Evolutionary conservation across 176 grass and related monocot species (phyloP).

Genomic region (Bromus sterilis): DNA sequence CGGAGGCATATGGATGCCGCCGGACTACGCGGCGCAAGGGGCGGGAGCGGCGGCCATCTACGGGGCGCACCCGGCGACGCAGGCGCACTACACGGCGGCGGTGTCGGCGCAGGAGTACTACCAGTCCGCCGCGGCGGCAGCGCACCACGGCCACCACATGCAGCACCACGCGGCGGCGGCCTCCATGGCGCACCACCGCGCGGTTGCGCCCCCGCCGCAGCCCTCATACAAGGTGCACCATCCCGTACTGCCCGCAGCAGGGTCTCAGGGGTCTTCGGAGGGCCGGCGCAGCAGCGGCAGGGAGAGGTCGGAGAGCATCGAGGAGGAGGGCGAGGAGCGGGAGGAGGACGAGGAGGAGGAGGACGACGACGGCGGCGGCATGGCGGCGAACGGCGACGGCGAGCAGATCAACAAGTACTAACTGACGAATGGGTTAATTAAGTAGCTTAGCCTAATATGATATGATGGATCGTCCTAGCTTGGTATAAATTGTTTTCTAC

Average conservation of each 20-base stretch:
- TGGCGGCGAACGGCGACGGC: constrained; percentile 5
- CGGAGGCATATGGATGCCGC: constrained; percentile 86
- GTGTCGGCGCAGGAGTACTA: constrained; percentile 65
- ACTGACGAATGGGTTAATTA: not conserved
- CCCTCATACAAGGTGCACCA: constrained; percentile 17
- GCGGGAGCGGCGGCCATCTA: constrained; percentile 46
- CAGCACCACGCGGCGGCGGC: constrained; percentile 33
- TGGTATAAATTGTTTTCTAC: not conserved
- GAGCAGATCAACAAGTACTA: constrained; percentile 23
- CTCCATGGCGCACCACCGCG: constrained; percentile 24
- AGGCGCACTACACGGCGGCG: constrained; percentile 53
- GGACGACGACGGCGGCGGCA: constrained; percentile 36
- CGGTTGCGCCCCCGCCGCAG: not conserved
- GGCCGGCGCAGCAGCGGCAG: constrained; percentile 34
- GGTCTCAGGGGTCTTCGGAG: constrained; percentile 53
- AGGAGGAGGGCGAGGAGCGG: constrained; percentile 56
- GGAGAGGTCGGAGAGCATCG: constrained; percentile 83
- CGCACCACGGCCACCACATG: constrained; percentile 63
- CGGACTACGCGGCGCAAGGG: constrained; percentile 66
- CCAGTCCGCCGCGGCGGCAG: constrained; percentile 22
- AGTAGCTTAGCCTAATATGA: too few species aligned
- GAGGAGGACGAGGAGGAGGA: constrained; percentile 39
- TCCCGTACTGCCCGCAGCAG: not conserved
- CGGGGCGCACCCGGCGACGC: constrained; percentile 53
- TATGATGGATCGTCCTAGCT: too few species aligned